Evolutionary conservation across 768 basidiomycete species (phyloP).

Genomic region (Wakefieldia striispora): DNA sequence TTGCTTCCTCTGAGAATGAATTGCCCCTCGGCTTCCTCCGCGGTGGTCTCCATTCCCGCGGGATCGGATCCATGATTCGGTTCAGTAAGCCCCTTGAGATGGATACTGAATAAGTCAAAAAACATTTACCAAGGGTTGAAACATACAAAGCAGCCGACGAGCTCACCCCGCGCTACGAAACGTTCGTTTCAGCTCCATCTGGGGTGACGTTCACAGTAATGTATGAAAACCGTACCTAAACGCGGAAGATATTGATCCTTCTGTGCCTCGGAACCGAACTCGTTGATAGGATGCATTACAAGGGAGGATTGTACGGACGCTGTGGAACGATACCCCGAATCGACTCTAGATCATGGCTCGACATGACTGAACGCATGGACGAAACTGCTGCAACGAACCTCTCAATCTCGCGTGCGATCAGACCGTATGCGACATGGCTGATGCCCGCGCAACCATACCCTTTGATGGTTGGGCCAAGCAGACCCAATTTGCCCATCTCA

Average conservation of each 20-base stretch:
- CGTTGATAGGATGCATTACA: constrained; percentile 92
- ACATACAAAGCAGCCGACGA: constrained; percentile 90
- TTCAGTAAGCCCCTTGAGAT: constrained; percentile 82
- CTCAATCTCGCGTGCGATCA: constrained; percentile 93
- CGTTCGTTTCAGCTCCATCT: constrained; percentile 5
- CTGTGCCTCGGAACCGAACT: constrained; percentile 86
- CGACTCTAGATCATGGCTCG: constrained; percentile 54
- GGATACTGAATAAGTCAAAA: not conserved
- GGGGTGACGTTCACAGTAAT: not conserved
- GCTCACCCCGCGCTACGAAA: constrained; percentile 70
- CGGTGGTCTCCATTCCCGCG: constrained; percentile 95
- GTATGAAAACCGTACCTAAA: constrained; percentile 49
- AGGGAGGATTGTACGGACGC: constrained; percentile 95
- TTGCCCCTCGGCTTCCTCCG: constrained; percentile 80
- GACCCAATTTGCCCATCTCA: constrained; percentile 90
- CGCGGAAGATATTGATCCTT: constrained; percentile 88
- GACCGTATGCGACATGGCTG: constrained; percentile 88
- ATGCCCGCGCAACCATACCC: constrained; percentile 95
- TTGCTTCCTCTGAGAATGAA: constrained; percentile 89
- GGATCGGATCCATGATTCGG: constrained; percentile 98
- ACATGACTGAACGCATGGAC: not conserved
- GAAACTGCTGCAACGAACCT: constrained; percentile 43
- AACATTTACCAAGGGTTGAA: not conserved
- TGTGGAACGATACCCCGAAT: constrained; percentile 94
- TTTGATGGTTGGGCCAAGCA: constrained; percentile 88